A percentile compares a stretch with the other conserved stretches of the same genome.
These are phyloP conservation scores for Kernera saxatilis DNA, from an alignment of 345 rosid genomes.

Conservation along the genomic window DNA sequence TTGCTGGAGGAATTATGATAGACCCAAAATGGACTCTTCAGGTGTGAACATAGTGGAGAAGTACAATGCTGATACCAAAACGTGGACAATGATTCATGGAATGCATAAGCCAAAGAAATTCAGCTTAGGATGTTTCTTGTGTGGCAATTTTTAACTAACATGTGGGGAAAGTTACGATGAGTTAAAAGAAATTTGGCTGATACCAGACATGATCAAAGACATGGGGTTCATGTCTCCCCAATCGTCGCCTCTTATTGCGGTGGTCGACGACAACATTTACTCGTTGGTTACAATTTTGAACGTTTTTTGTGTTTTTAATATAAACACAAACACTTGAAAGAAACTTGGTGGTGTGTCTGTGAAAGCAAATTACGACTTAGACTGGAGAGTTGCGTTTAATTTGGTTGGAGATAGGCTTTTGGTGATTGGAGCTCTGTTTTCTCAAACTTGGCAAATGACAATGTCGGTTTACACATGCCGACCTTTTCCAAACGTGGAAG, in stretches of 20 bases:
- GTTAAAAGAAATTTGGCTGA: slow-evolving; percentile 37
- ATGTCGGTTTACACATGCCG: slow-evolving; percentile 59
- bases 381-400: slow-evolving; percentile 64
- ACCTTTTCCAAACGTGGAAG: slow-evolving; percentile 35
- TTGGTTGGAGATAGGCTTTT: slow-evolving; percentile 39
- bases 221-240: slow-evolving; percentile 33
- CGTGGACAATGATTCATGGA: slow-evolving; percentile 45
- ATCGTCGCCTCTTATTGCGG: slow-evolving; percentile 63
- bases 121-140: slow-evolving; percentile 61
- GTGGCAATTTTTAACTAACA: slow-evolving; percentile 48
- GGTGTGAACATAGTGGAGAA: slow-evolving; percentile 52
- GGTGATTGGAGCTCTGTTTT: slow-evolving; percentile 49
- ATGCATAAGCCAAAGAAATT: slow-evolving; percentile 45
- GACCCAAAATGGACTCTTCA: background rate
- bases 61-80: slow-evolving; percentile 51
- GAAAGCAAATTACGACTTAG: slow-evolving; percentile 44
- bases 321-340: slow-evolving; percentile 50
- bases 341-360: slow-evolving; percentile 51
- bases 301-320: slow-evolving; percentile 47
- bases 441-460: slow-evolving; percentile 22
- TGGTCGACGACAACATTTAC: slow-evolving; percentile 57
- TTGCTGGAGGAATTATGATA: slow-evolving; percentile 53
- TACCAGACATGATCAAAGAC: slow-evolving; percentile 46
- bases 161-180: slow-evolving; percentile 18
- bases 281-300: slow-evolving; percentile 47